Percentiles rank a stretch among this genome's conserved stretches.
Evolutionary conservation across 129 eudicot genomes (phyloP).

Genomic region (Chrysanthemum makinoi): DNA sequence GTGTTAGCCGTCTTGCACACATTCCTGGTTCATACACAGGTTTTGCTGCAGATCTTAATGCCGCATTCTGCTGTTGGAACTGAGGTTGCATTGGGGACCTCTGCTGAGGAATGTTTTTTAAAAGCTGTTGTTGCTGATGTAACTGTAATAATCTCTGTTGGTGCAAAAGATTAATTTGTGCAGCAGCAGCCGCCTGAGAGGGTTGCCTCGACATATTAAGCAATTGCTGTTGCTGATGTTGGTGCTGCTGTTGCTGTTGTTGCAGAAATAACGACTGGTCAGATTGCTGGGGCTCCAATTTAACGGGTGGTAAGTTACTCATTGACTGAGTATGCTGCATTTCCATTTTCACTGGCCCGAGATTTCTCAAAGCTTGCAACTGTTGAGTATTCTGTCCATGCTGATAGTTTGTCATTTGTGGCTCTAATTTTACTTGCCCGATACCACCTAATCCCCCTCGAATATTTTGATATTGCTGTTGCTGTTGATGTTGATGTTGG

Average conservation of each 20-base stretch:
- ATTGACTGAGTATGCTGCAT: slow-evolving; percentile 16
- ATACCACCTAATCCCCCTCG: slow-evolving; percentile 24
- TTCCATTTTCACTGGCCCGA: slow-evolving; percentile 27
- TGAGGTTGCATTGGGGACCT: slow-evolving; percentile 57
- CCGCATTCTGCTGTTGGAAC: slow-evolving; percentile 63
- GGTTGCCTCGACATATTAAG: slow-evolving; percentile 18
- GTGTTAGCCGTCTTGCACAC: slow-evolving; percentile 93
- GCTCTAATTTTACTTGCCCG: slow-evolving; percentile 23
- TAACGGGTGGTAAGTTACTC: slow-evolving; percentile 18
- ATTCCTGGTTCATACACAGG: slow-evolving; percentile 87
- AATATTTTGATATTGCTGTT: slow-evolving; percentile 19
- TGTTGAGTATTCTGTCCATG: slow-evolving; percentile 21
- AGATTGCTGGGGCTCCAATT: slow-evolving; percentile 25
- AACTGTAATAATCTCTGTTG: slow-evolving; percentile 23
- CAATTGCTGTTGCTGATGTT: slow-evolving; percentile 15
- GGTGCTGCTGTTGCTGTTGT: slow-evolving; percentile 20
- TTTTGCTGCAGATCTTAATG: slow-evolving; percentile 71
- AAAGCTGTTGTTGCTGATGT: slow-evolving; percentile 57
- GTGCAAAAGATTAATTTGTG: slow-evolving; percentile 23
- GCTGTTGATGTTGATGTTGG: slow-evolving; percentile 11
- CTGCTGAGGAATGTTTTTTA: slow-evolving; percentile 83
- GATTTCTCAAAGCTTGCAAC: slow-evolving; percentile 22
- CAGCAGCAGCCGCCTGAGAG: slow-evolving; percentile 16
- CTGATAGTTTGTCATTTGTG: slow-evolving; percentile 14
- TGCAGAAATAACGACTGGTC: slow-evolving; percentile 24